phyloP scores from a whole-genome alignment of 2,329 filamentous ascomycete species.

The Tolypocladium nubicola region DNA sequence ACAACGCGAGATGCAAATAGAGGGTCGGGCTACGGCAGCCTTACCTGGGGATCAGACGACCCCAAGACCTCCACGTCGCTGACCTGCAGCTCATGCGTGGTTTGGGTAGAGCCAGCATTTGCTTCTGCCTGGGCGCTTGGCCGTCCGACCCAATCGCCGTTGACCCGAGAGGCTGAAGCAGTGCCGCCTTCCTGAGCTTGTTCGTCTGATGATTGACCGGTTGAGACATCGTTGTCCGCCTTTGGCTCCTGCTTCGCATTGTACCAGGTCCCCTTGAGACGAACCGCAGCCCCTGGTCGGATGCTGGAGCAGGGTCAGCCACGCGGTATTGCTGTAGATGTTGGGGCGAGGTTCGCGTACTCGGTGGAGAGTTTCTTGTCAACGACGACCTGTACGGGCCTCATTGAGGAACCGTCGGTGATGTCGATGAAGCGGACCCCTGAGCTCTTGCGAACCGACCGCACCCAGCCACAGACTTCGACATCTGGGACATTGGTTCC shows the following conservation, averaged over 20 bases:
- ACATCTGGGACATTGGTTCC: constrained; percentile 34
- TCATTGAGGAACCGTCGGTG: constrained; percentile 75
- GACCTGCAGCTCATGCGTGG: constrained; percentile 59
- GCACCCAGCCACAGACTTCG: constrained; percentile 66
- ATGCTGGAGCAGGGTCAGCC: constrained; percentile 44
- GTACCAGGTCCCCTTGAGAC: constrained; percentile 66
- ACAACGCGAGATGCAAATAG: neutral
- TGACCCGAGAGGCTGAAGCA: neutral
- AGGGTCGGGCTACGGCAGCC: constrained; percentile 16
- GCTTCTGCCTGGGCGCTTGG: neutral
- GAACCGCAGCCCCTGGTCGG: constrained; percentile 70
- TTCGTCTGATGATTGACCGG: neutral
- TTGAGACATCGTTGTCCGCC: constrained; percentile 1
- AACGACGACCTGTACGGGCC: constrained; percentile 71
- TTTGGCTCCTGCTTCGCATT: constrained; percentile 7
- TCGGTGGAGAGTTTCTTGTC: constrained; percentile 59
- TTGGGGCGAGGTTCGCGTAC: constrained; percentile 37
- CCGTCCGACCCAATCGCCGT: neutral
- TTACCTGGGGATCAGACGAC: constrained; percentile 66
- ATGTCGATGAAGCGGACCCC: constrained; percentile 72
- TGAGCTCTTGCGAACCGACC: constrained; percentile 81
- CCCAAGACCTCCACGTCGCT: constrained; percentile 60
- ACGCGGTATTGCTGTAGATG: constrained; percentile 3
- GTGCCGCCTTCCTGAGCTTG: neutral
- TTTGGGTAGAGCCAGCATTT: neutral